Evolutionary conservation across 306 rosid genomes (phyloP), one percentile per base, ranked within the genome.

Genomic region (Cicer chorassanicum): DNA sequence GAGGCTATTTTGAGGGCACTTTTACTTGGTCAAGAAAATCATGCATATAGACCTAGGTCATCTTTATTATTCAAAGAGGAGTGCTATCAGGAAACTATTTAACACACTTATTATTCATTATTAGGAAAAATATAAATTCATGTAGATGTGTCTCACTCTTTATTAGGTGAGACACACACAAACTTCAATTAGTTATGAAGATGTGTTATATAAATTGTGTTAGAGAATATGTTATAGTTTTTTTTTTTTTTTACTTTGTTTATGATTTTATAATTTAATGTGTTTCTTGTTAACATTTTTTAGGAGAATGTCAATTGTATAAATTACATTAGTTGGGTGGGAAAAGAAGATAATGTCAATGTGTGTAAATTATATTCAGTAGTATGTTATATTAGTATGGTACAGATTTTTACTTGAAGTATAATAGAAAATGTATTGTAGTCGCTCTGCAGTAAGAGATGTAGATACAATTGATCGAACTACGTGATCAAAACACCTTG

Each of bases 1-100:
- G 98, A 93, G 69, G 87, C 89, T 62, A 88, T 93, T 84, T 74
- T 93, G 49, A 91, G 82, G 65, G 84, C 98, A 42, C 97, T 93
- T 75, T 77, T 93, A 87, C 92, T 91, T 70, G 93, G 96, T 72
- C 92, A 93, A 81, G 90, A 93, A 68, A 79, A 85, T 76, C 72
- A 68, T 60, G 77, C 71, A n/a, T 86, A 83, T 77, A 84, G 54
- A 74, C 88, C 93, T 55, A 81, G 2, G 63, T 40, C 71, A 63
- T 48, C 84, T 77, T 66, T 66, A 40, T 70, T 77, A 67, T 43
- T 81, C 67, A 44, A 75, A 38, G 50, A 70, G 13, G 64, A 70
- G 39, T 53, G 19, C 15, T 53, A 70, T 11, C 64, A 51, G 1
- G n/a, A 39, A 18, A 51, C 60, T 29, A 40, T 36, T 11, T 69